These are phyloP conservation scores for Chrysopogon serrulatus DNA, from an alignment of 176 grass and related monocot genomes.

Conservation along the genomic window DNA sequence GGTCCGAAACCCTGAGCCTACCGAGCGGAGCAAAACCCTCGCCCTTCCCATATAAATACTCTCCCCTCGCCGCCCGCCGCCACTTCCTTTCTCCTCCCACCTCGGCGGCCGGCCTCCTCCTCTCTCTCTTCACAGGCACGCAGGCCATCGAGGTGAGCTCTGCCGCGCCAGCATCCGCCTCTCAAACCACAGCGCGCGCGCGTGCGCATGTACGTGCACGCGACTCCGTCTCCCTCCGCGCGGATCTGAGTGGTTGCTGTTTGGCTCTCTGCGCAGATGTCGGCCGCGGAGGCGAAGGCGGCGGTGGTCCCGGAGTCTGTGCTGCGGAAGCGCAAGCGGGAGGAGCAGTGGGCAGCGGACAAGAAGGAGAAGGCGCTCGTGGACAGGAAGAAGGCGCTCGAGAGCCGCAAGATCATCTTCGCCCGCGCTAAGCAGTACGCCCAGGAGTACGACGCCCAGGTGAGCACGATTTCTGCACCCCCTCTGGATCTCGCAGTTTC, in stretches of 20 bases:
- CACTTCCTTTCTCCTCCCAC: neutral
- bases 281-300: conserved; percentile 37
- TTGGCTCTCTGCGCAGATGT: conserved; percentile 23
- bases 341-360: conserved; percentile 55
- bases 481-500: neutral
- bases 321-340: conserved; percentile 60
- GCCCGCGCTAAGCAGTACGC: conserved; percentile 65
- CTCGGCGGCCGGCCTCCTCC: neutral
- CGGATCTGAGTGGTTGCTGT: neutral
- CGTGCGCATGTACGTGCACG: no score
- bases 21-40: neutral
- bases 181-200: neutral
- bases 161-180: neutral
- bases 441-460: conserved; percentile 76
- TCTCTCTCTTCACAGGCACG: neutral
- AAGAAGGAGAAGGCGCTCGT: conserved; percentile 46
- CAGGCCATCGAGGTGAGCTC: neutral
- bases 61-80: neutral
- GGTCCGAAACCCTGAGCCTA: neutral
- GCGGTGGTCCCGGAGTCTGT: conserved; percentile 67
- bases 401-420: conserved; percentile 60
- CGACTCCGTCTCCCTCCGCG: accelerated
- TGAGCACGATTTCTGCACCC: neutral
- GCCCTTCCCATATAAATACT: neutral
- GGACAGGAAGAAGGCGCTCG: conserved; percentile 37